Base-by-base conservation (phyloP, 306 rosid genomes). In the Castanea sativa region DNA sequence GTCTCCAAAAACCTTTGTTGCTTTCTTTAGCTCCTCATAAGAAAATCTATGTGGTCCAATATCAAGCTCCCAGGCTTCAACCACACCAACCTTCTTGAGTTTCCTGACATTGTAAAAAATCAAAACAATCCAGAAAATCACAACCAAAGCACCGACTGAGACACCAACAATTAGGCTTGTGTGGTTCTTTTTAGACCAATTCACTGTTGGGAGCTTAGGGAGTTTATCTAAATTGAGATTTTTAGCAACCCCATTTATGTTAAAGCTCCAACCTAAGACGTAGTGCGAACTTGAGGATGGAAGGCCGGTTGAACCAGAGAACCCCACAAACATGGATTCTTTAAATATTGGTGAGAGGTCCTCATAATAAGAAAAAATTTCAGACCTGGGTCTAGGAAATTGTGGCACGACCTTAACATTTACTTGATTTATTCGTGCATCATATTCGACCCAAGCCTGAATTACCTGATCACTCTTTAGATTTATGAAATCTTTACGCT, bases 191-290 rank as follows among this genome's bases (percentile, higher is more conserved):
- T 55, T 56, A 6, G 3, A 43, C 51, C 12, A 1, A 1, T 43
- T 43, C 12, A 43, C 9, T 23, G 5, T 65, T 43, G 89, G 12
- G 51, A 43, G 12, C 51, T 43, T 6, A 13, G 9, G 12, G 3
- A 43, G 12, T 2, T 43, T 9, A 43, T 7, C 12, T 2, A 10
- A 43, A 43, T 43, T 43, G 51, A 90, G 86, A 23, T 86, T 61
- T 74, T 83, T 77, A 15, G 90, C 85, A 58, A 5, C 32, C 1
- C 87, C 90, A 43, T 82, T 83, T 25, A 84, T 68, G 49, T 80
- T 86, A 81, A 90, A 90, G 81, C 83, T 90, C 94, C 94, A 90
- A 61, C 94, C 94, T 12, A 83, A 11, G 1, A 90, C 71, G 25
- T 88, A 83, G 75, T 90, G 90, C 7, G 81, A 78, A 75, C 93